phyloP scores from a whole-genome alignment of 176 grass and related monocot genomes.

The Rhynchospora breviuscula region DNA sequence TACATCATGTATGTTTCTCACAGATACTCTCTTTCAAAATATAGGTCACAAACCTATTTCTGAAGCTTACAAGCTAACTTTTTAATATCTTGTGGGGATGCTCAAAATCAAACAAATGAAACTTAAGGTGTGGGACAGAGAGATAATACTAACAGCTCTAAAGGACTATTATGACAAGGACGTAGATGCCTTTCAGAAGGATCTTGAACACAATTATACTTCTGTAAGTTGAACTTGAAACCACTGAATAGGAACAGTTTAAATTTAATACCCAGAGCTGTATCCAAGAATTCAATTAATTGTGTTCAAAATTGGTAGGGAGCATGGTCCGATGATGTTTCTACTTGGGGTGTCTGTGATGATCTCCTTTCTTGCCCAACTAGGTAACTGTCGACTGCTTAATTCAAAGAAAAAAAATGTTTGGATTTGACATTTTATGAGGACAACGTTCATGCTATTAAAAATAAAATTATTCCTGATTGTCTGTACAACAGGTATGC shows the following conservation, averaged over 20 bases:
- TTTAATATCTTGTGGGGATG: neutral
- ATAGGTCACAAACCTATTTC: neutral
- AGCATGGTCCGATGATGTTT: conserved; percentile 44
- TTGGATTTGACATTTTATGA: neutral
- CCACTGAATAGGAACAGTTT: neutral
- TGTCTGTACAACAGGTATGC: conserved; percentile 49
- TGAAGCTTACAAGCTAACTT: neutral
- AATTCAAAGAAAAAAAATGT: neutral
- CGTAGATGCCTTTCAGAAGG: conserved; percentile 50
- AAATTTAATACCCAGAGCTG: neutral
- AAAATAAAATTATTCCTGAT: neutral
- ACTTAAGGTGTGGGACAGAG: conserved; percentile 84
- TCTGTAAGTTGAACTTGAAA: conserved; percentile 29
- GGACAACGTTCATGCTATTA: neutral
- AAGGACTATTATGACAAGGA: conserved; percentile 56
- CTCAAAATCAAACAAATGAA: neutral
- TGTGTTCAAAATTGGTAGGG: conserved; percentile 25
- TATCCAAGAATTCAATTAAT: neutral
- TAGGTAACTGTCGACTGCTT: conserved; percentile 34
- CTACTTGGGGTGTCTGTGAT: conserved; percentile 58
- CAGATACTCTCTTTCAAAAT: neutral
- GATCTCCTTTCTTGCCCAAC: conserved; percentile 63
- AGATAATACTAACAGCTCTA: conserved; percentile 69
- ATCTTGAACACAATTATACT: conserved; percentile 57
- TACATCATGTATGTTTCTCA: conserved; percentile 50